Percentiles rank a stretch among this genome's conserved stretches.
Evolutionary conservation across 495 filamentous ascomycete species (phyloP).

Genomic region (Lineolata rhizophorae): DNA sequence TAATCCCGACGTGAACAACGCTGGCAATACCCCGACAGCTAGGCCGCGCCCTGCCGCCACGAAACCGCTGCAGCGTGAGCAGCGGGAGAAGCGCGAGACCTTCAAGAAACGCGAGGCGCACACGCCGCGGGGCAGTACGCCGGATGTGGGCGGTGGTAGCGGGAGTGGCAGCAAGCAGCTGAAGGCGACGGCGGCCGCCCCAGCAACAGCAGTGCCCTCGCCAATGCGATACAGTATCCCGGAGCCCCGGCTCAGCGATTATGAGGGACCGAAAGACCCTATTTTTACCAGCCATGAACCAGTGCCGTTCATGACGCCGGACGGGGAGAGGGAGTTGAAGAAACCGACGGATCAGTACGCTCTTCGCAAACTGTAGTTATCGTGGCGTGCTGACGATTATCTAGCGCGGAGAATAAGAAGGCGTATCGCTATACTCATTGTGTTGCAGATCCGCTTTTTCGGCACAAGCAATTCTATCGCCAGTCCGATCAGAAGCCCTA

Average conservation of each 20-base stretch:
- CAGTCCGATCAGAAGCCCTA: slow-evolving; percentile 71
- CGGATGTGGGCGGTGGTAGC: slow-evolving; percentile 8
- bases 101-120: slow-evolving; percentile 21
- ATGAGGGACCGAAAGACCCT: slow-evolving; percentile 17
- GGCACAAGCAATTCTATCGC: slow-evolving; percentile 71
- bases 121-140: slow-evolving; percentile 9
- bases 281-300: slow-evolving; percentile 19
- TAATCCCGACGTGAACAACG: slow-evolving; percentile 10
- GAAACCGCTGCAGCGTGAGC: slow-evolving; percentile 15
- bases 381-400: neutral
- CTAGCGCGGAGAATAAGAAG: slow-evolving; percentile 71
- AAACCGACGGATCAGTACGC: slow-evolving; percentile 17
- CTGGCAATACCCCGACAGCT: no score
- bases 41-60: slow-evolving; percentile 11
- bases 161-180: slow-evolving; percentile 5
- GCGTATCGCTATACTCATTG: slow-evolving; percentile 79
- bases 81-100: slow-evolving; percentile 21
- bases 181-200: slow-evolving; percentile 9
- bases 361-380: neutral
- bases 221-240: slow-evolving; percentile 20
- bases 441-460: slow-evolving; percentile 69
- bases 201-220: no score
- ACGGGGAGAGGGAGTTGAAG: slow-evolving; percentile 15
- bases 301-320: slow-evolving; percentile 15
- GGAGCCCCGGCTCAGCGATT: slow-evolving; percentile 15